phyloP scores from a whole-genome alignment of 169 alveolate genomes.

The Eimeria acervulina region DNA sequence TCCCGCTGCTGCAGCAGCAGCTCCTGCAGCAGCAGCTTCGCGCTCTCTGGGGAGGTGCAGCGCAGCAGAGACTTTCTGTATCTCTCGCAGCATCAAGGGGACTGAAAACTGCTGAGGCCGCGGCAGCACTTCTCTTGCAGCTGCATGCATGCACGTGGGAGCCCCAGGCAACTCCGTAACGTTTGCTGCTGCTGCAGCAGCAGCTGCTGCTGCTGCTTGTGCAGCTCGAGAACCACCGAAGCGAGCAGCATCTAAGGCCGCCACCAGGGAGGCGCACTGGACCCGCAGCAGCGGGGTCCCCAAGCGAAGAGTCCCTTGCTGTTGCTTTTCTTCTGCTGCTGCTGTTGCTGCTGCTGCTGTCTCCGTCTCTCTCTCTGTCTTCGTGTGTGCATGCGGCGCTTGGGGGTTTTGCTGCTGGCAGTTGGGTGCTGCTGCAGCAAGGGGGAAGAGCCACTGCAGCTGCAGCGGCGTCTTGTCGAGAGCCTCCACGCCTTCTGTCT shows the following conservation, averaged over 20 bases:
- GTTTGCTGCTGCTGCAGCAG: constrained; percentile 18
- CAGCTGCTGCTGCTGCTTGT: not conserved
- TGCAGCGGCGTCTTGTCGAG: constrained; percentile 28
- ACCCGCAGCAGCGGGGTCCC: constrained; percentile 12
- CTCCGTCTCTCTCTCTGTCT: too few species aligned
- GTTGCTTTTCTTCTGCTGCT: not conserved
- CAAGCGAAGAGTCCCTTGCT: not conserved
- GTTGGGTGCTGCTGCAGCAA: not conserved
- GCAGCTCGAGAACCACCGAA: not conserved
- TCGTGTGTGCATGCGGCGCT: not conserved
- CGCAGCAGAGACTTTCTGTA: constrained; percentile 70
- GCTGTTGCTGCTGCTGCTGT: not conserved
- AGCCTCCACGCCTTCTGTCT: constrained; percentile 9
- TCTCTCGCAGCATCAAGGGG: constrained; percentile 72
- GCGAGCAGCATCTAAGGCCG: constrained; percentile 71
- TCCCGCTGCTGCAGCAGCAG: not conserved
- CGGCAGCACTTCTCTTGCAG: constrained; percentile 56
- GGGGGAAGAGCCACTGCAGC: constrained; percentile 21
- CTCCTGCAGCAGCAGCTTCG: not conserved
- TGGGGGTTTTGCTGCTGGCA: not conserved
- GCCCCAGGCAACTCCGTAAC: not conserved
- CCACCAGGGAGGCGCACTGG: constrained; percentile 19
- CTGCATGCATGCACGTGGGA: constrained; percentile 23
- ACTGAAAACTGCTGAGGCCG: constrained; percentile 24
- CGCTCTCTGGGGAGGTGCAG: constrained; percentile 38